phyloP scores from a whole-genome alignment of 305 asterid species.

The Fraxinus greggii region DNA sequence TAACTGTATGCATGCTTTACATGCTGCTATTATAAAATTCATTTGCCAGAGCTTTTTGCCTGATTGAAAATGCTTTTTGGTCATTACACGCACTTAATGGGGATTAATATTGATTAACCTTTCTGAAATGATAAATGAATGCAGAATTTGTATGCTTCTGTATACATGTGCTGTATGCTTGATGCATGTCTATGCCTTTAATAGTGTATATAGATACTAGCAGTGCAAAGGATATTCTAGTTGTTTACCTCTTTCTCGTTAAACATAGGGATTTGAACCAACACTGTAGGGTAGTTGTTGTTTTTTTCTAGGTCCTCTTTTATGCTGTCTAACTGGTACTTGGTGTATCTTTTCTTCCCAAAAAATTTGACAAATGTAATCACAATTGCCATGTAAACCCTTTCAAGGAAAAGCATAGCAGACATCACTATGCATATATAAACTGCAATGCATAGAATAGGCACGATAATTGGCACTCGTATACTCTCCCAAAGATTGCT shows the following conservation, averaged over 20 bases:
- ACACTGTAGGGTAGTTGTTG: conserved; percentile 66
- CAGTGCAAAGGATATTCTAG: background rate
- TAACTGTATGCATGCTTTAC: background rate
- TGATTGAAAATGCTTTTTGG: background rate
- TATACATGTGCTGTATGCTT: background rate
- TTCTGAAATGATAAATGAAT: background rate
- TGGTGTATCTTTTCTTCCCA: conserved; percentile 70
- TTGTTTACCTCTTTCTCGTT: conserved; percentile 74
- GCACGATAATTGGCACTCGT: conserved; percentile 62
- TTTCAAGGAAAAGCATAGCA: conserved; percentile 67
- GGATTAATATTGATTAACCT: background rate
- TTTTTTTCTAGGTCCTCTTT: conserved; percentile 65
- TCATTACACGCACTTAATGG: background rate
- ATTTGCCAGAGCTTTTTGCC: background rate
- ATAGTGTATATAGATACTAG: background rate
- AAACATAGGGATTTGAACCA: conserved; percentile 85
- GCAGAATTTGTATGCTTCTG: conserved; percentile 1
- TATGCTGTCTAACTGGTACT: conserved; percentile 66
- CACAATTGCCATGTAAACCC: conserved; percentile 80
- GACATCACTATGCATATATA: conserved; percentile 74
- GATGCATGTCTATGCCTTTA: conserved; percentile 23
- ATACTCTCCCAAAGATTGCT: conserved; percentile 56
- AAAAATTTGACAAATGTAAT: conserved; percentile 57
- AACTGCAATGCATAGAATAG: conserved; percentile 50
- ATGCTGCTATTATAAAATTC: background rate